Evolutionary conservation across 805 yeast genomes (phyloP).

Genomic region (Debaryomyces tyrocola): DNA sequence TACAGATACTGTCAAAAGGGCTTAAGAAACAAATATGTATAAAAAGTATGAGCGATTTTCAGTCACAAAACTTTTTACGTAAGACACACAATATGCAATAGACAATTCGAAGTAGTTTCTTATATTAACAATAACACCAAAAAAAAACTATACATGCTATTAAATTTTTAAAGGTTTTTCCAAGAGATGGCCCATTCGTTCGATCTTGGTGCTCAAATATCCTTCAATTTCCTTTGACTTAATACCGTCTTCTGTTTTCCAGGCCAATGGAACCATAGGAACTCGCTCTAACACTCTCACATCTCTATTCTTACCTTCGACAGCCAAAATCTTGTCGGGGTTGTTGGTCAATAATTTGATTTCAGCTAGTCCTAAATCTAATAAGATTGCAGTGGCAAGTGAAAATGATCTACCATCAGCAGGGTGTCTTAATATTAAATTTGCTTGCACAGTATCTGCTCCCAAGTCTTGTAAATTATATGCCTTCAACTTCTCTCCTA

Average conservation of each 20-base stretch:
- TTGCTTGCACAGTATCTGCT: conserved; percentile 98
- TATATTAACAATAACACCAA: not conserved
- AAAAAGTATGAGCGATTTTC: conserved; percentile 39
- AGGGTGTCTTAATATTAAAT: conserved; percentile 88
- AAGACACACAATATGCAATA: too few relatives aligned
- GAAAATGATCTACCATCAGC: conserved; percentile 96
- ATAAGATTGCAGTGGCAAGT: conserved; percentile 86
- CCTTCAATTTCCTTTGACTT: conserved; percentile 87
- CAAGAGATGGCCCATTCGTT: conserved; percentile 94
- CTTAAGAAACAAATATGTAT: not conserved
- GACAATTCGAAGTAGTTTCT: too few relatives aligned
- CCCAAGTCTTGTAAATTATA: conserved; percentile 96
- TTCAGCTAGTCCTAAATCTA: conserved; percentile 73
- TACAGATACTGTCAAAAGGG: not conserved
- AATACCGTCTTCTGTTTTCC: conserved; percentile 68
- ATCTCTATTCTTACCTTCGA: conserved; percentile 78
- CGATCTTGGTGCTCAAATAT: conserved; percentile 88
- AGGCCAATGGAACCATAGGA: conserved; percentile 96
- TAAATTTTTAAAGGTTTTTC: conserved; percentile 42
- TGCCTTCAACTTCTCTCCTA: conserved; percentile 97
- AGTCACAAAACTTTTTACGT: conserved; percentile 24
- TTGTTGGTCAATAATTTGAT: conserved; percentile 87
- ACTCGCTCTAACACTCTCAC: conserved; percentile 83
- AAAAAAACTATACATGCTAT: not conserved
- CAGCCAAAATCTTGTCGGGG: conserved; percentile 94